Base-by-base conservation (phyloP, 768 basidiomycete genomes). In the Suillus occidentalis region DNA sequence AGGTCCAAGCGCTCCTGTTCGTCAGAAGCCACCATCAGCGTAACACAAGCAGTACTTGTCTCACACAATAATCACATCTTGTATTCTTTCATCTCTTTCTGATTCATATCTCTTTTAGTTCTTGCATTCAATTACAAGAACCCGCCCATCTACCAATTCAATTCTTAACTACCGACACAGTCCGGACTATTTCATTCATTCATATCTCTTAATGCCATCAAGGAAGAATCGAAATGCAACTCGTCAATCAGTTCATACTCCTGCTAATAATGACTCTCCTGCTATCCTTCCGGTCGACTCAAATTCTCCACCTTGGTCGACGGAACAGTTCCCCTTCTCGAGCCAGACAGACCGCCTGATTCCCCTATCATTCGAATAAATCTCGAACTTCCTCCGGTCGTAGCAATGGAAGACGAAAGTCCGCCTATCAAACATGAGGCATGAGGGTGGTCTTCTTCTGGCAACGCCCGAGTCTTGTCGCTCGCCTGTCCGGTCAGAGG, bases 101-200 rank as follows among this genome's bases (percentile, higher is more conserved):
- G 34, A 22, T 62, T 55, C 36, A 49, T 62, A 31, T 62, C n/a
- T 52, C 14, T 47, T 22, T n/a, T 14, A 55, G 75, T 42, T 70
- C 74, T 75, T 75, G 74, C 62, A 75, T 75, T 75, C 60, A 65
- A 66, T 75, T 75, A 75, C 74, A 75, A 75, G 74, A 66, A 31
- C 73, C n/a, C 5, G 6, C 22, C 28, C 18, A 20, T 55, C 52
- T 34, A 34, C 31, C 22, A 49, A 49, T 55, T 55, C 53, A 55
- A 3, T 40, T 55, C 55, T 72, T 69, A 72, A 69, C 67, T 71
- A 66, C 64, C 50, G 8, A 52, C 28, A 25, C 50, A 52, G 50
- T 34, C 60, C 61, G 63, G 60, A 52, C 55, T 66, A 55, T 40
- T 59, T 22, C 31, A 43, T n/a, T 65, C 64, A n/a, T 34, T 65